Base-by-base conservation (phyloP, 306 rosid species). In the Spatholobus suberectus region DNA sequence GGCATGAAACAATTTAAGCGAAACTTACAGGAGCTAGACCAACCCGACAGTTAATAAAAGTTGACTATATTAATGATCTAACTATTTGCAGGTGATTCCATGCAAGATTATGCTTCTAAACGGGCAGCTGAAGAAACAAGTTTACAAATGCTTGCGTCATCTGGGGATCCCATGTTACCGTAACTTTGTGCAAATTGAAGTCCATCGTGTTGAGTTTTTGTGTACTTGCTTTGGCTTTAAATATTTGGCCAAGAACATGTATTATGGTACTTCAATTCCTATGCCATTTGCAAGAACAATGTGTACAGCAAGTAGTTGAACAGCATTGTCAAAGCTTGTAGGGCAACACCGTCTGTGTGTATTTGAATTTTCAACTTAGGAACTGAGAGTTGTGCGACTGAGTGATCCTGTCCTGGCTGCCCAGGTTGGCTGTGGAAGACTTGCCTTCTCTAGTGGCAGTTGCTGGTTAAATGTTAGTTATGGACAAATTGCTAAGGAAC, bases 391-490 rank as follows among this genome's bases (percentile, higher is more conserved):
- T 88, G 65, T 83, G 93, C 89, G 81, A 88, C 89, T 81, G 89
- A 87, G 86, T 76, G 89, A 77, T 85, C 94, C 92, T 89, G 90
- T 86, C 93, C 95, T 90, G 93, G 92, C 97, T 92, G 98, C 99
- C 99, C 99, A 96, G 99, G 99, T 96, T 89, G 97, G 97, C 95
- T 87, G 87, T 81, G 87, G 84, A 90, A 87, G 81, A 77, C 86
- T 83, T 89, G 98, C 97, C 97, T 89, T 94, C 98, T 89, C 99
- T 96, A 77, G 99, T 90, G 99, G 99, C 95, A 94, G 94, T 94
- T 89, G 89, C 89, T 88, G 92, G 92, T 85, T 89, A 81, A 87
- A 76, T 79, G 85, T 84, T 87, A 73, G 87, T 86, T 79, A 82
- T 85, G 85, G 86, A 85, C 85, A 69, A 75, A 84, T 85, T 85